These are phyloP conservation scores for Atalantia buxifolia DNA, from an alignment of 345 rosid species.

Conservation along the genomic window DNA sequence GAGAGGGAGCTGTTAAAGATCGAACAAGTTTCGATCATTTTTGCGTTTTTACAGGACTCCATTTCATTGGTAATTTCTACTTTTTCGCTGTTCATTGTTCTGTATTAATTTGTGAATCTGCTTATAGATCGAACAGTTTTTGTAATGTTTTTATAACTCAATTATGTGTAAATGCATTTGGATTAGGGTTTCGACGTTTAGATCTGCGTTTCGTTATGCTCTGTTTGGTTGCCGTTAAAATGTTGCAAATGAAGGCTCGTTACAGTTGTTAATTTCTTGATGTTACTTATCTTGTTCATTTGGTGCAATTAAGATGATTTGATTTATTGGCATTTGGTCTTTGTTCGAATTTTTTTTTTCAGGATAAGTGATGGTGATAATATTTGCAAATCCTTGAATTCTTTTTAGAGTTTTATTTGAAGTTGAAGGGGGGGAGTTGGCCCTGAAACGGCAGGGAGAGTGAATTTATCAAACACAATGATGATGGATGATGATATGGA, in stretches of 20 bases:
- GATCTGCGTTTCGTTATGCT: background rate
- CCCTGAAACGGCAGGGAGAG: constrained; percentile 44
- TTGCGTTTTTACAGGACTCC: background rate
- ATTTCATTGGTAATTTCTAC: background rate
- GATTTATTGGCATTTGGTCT: background rate
- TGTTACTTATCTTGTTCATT: background rate
- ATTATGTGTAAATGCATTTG: background rate
- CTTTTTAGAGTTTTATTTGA: background rate
- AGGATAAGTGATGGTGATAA: background rate
- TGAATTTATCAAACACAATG: constrained; percentile 57
- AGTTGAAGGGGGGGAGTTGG: constrained; percentile 36
- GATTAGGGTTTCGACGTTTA: background rate
- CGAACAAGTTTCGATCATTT: background rate
- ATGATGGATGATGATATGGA: constrained; percentile 88
- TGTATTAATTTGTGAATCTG: background rate
- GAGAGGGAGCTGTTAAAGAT: background rate
- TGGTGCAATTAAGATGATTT: background rate
- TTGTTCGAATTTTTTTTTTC: background rate
- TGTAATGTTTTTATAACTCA: too few species aligned
- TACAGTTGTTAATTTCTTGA: background rate
- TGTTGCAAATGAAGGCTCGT: background rate
- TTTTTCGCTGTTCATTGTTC: background rate
- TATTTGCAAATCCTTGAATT: background rate
- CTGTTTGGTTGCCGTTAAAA: background rate
- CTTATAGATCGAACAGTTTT: background rate